Evolutionary conservation across 164 flowering plant species (phyloP).

Genomic region (Magnolia sinica): DNA sequence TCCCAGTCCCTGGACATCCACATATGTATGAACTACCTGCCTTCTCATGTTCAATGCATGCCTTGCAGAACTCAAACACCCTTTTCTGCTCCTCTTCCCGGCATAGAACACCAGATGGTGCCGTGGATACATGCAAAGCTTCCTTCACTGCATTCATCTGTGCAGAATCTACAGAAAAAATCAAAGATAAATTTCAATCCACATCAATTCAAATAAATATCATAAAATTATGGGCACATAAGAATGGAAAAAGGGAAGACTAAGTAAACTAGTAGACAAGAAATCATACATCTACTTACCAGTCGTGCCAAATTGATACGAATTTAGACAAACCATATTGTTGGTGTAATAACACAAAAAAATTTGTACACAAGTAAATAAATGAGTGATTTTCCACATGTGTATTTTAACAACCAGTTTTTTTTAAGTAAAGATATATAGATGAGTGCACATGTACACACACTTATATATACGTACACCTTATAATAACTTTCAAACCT

Average conservation of each 20-base stretch:
- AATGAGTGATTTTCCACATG: too few relatives aligned
- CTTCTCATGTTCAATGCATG: conserved; percentile 51
- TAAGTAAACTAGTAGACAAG: background rate
- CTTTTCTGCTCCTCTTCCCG: conserved; percentile 31
- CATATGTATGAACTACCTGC: conserved; percentile 78
- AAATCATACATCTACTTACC: background rate
- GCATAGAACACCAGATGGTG: conserved; percentile 37
- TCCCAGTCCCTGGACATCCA: conserved; percentile 97
- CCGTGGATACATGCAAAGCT: conserved; percentile 73
- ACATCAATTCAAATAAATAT: background rate
- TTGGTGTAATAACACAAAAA: background rate
- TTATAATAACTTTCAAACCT: too few relatives aligned
- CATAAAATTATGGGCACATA: background rate
- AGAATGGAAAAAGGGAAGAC: background rate
- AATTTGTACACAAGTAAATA: too few relatives aligned
- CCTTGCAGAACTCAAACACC: conserved; percentile 73
- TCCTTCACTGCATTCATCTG: conserved; percentile 71
- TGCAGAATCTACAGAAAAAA: conserved; percentile 37
- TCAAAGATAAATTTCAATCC: background rate
- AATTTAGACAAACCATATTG: background rate
- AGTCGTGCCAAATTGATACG: background rate
- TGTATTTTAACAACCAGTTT: too few relatives aligned
- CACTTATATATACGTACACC: too few relatives aligned
- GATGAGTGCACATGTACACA: too few relatives aligned
- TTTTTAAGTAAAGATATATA: too few relatives aligned